Percentiles rank a stretch among this genome's conserved stretches.
phyloP scores from a whole-genome alignment of 306 rosid species.

The Vigna mungo region DNA sequence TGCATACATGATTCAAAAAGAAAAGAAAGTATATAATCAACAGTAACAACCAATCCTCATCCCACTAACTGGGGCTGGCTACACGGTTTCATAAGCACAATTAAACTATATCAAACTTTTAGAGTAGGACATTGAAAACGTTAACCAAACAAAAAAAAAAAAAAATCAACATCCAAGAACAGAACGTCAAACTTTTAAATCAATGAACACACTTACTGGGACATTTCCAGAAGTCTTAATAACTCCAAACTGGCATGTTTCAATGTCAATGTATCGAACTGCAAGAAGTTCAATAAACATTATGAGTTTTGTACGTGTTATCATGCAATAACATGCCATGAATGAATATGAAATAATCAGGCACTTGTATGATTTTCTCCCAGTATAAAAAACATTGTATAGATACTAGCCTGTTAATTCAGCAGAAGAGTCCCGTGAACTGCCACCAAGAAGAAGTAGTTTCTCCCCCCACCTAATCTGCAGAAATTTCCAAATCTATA shows the following conservation, averaged over 20 bases:
- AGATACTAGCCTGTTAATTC: conserved; percentile 68
- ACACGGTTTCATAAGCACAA: conserved; percentile 17
- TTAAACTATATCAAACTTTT: conserved; percentile 30
- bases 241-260: conserved; percentile 68
- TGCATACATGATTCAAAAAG: conserved; percentile 32
- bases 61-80: conserved; percentile 27
- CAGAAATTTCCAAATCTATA: conserved; percentile 40
- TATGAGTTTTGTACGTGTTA: conserved; percentile 42
- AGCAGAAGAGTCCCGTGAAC: conserved; percentile 66
- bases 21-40: conserved; percentile 19
- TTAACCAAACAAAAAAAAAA: conserved; percentile 36
- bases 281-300: conserved; percentile 53
- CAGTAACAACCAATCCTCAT: conserved; percentile 36
- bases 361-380: conserved; percentile 15
- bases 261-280: conserved; percentile 83
- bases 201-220: conserved; percentile 68
- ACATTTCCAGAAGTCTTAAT: conserved; percentile 80
- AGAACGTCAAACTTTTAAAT: conserved; percentile 38
- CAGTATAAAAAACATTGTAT: conserved; percentile 25
- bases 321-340: conserved; percentile 8
- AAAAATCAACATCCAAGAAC: conserved; percentile 27
- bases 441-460: conserved; percentile 86
- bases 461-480: conserved; percentile 91
- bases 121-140: conserved; percentile 16
- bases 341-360: conserved; percentile 29